Conservation (phyloP, 2,329 filamentous ascomycete species). For the Sporothrix humicola region DNA sequence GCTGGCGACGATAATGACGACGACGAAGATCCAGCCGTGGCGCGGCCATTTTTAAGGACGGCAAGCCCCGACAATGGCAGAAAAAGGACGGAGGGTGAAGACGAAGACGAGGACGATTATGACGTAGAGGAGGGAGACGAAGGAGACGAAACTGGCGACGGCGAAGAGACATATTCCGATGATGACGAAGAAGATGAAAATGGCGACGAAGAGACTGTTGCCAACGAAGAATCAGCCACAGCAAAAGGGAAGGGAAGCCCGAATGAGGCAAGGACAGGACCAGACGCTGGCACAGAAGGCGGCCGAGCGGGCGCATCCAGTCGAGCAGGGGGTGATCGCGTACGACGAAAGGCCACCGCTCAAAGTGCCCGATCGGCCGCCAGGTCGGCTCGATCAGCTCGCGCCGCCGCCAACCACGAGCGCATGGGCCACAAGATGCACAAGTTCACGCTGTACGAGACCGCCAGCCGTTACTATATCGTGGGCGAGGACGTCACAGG, state of each 20-base stretch:
- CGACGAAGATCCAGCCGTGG: conserved; percentile 63
- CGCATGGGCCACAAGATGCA: conserved; percentile 74
- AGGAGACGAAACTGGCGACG: conserved; percentile 31
- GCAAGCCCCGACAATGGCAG: conserved; percentile 55
- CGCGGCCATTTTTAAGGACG: conserved; percentile 62
- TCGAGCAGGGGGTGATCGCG: neutral
- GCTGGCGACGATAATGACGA: conserved; percentile 55
- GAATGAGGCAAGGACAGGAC: neutral
- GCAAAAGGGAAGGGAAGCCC: neutral
- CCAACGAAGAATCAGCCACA: neutral
- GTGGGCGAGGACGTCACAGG: conserved; percentile 92
- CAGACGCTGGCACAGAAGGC: neutral
- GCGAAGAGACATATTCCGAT: conserved; percentile 35
- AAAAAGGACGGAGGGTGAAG: conserved; percentile 30
- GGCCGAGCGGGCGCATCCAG: neutral
- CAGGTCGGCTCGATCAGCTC: conserved; percentile 23
- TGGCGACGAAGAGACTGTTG: neutral
- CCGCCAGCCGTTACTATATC: conserved; percentile 89
- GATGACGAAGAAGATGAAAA: conserved; percentile 42
- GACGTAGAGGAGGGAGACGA: conserved; percentile 45
- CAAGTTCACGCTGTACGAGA: conserved; percentile 98
- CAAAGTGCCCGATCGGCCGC: conserved; percentile 16
- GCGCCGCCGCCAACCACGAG: conserved; percentile 37
- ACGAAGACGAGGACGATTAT: conserved; percentile 41
- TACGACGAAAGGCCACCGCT: neutral